Evolutionary conservation across 2,329 filamentous ascomycete species (phyloP).

Genomic region (Cytospora chrysosperma): DNA sequence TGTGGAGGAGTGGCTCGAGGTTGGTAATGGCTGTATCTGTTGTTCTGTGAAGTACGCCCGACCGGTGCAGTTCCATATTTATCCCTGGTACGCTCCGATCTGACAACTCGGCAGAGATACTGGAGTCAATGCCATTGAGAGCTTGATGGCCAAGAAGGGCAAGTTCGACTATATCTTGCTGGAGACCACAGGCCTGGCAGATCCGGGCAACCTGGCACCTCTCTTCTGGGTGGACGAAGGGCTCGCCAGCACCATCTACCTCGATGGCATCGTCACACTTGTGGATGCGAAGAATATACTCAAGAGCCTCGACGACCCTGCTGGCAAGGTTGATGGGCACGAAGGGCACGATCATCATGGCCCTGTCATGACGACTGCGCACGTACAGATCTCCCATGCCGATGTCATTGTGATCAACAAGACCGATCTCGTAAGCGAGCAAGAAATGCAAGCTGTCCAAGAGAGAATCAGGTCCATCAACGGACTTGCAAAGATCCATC

Average conservation of each 20-base stretch:
- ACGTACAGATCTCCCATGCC: constrained; percentile 94
- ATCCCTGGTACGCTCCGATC: background rate
- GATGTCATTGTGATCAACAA: constrained; percentile 97
- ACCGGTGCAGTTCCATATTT: too few species aligned
- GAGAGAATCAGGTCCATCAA: constrained; percentile 82
- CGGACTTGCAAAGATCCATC: constrained; percentile 77
- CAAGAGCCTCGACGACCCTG: constrained; percentile 72
- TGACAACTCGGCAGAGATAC: constrained; percentile 61
- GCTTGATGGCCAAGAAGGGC: constrained; percentile 89
- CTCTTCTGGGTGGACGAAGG: constrained; percentile 98
- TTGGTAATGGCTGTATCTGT: constrained; percentile 96
- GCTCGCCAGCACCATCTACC: constrained; percentile 89
- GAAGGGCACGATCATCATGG: constrained; percentile 53
- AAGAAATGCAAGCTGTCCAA: constrained; percentile 68
- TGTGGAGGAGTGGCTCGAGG: constrained; percentile 91
- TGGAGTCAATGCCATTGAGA: constrained; percentile 92
- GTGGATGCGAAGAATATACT: constrained; percentile 94
- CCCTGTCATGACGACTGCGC: constrained; percentile 82
- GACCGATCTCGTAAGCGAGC: constrained; percentile 71
- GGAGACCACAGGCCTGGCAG: constrained; percentile 92
- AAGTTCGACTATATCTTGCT: constrained; percentile 97
- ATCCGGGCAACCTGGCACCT: constrained; percentile 92
- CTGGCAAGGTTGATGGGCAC: constrained; percentile 52
- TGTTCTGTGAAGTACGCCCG: constrained; percentile 82
- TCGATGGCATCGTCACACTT: constrained; percentile 94